Conservation (phyloP, 495 filamentous ascomycete genomes). For the Penicillium tannophilum region DNA sequence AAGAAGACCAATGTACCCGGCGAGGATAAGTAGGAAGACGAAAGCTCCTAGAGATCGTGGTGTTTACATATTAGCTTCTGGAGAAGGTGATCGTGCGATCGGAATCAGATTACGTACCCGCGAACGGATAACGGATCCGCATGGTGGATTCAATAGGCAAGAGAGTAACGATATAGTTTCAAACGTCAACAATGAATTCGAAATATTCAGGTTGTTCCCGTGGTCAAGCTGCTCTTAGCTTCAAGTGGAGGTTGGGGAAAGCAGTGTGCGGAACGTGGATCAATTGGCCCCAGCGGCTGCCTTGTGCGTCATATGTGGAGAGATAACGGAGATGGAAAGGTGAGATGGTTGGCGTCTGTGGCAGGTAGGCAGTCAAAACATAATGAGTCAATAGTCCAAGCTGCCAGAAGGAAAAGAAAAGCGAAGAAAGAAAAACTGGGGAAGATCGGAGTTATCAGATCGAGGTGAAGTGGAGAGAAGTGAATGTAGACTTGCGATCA, state of each 20-base stretch:
- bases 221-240: neutral
- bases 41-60: conserved; percentile 59
- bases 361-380: neutral
- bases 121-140: conserved; percentile 74
- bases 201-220: neutral
- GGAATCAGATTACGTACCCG: conserved; percentile 51
- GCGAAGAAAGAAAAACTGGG: neutral
- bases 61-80: conserved; percentile 14
- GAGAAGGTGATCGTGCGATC: conserved; percentile 10
- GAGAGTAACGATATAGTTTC: neutral
- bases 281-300: conserved; percentile 23
- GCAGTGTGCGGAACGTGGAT: conserved; percentile 17
- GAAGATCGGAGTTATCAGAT: neutral
- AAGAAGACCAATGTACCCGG: conserved; percentile 78
- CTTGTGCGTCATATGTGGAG: conserved; percentile 37
- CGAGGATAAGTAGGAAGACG: conserved; percentile 69
- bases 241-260: conserved; percentile 4
- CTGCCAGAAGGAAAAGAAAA: neutral
- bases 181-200: neutral
- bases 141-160: conserved; percentile 39
- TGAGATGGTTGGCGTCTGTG: neutral
- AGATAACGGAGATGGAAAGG: neutral
- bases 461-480: neutral
- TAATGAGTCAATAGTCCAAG: neutral
- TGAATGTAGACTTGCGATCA: neutral